These are phyloP conservation scores for Dipteronia dyeriana DNA, from an alignment of 345 rosid genomes.

Conservation along the genomic window DNA sequence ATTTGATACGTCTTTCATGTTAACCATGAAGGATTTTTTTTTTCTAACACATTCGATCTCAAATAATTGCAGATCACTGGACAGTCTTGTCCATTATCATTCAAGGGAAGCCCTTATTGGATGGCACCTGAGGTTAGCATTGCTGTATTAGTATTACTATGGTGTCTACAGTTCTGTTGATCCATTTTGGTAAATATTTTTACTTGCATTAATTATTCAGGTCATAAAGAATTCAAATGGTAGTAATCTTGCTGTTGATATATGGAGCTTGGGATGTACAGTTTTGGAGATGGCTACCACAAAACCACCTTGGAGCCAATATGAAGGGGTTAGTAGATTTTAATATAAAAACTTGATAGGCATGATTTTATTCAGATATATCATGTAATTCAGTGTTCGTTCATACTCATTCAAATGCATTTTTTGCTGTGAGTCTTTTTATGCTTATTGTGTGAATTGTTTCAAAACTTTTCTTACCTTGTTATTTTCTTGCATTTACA, in stretches of 20 bases:
- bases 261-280: constrained; percentile 93
- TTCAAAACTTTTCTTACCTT: background rate
- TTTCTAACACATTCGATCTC: constrained; percentile 26
- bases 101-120: constrained; percentile 92
- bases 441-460: constrained; percentile 1
- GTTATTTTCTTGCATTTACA: background rate
- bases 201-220: constrained; percentile 35
- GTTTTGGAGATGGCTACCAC: constrained; percentile 89
- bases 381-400: background rate
- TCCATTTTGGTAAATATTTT: constrained; percentile 16
- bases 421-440: background rate
- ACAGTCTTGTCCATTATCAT: constrained; percentile 72
- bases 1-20: background rate
- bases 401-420: background rate
- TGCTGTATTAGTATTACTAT: constrained; percentile 4
- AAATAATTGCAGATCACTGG: constrained; percentile 67
- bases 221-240: constrained; percentile 73
- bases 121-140: constrained; percentile 86
- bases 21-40: background rate
- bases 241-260: constrained; percentile 76
- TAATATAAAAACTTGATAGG: background rate
- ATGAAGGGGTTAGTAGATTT: constrained; percentile 70
- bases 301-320: constrained; percentile 89
- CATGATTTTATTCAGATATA: background rate
- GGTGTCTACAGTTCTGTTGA: constrained; percentile 3